Conservation (phyloP, 2,329 filamentous ascomycete species). For the Pezicula radicicola region DNA sequence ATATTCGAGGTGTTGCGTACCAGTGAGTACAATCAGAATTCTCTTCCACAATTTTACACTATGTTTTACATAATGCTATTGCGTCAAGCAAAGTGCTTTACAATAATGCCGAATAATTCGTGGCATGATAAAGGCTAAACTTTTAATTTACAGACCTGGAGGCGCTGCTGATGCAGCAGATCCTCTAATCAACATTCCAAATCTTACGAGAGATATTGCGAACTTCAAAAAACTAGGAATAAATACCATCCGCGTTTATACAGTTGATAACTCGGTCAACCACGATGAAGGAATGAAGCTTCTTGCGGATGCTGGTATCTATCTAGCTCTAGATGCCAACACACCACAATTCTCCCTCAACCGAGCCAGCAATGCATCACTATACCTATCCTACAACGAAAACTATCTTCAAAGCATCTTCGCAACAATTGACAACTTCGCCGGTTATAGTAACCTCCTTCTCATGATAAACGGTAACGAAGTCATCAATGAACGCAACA, state of each 20-base stretch:
- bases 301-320: conserved; percentile 68
- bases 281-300: conserved; percentile 69
- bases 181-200: neutral
- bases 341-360: conserved; percentile 70
- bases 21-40: neutral
- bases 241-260: conserved; percentile 73
- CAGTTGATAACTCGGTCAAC: conserved; percentile 65
- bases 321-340: conserved; percentile 71
- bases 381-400: conserved; percentile 60
- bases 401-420: conserved; percentile 70
- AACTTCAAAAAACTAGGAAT: conserved; percentile 64
- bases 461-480: conserved; percentile 49
- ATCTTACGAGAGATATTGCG: neutral
- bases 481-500: conserved; percentile 52
- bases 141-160: neutral
- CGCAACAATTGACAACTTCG: conserved; percentile 66
- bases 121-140: no score
- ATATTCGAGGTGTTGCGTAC: conserved; percentile 1
- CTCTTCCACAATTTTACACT: no score
- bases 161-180: neutral
- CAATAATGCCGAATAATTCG: no score
- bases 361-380: conserved; percentile 48
- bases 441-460: conserved; percentile 64
- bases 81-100: no score
- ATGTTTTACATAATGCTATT: no score